Percentiles rank a stretch among this genome's conserved stretches.
These are phyloP conservation scores for Aspergillus nomiae DNA, from an alignment of 2,329 filamentous ascomycete genomes.

Conservation along the genomic window DNA sequence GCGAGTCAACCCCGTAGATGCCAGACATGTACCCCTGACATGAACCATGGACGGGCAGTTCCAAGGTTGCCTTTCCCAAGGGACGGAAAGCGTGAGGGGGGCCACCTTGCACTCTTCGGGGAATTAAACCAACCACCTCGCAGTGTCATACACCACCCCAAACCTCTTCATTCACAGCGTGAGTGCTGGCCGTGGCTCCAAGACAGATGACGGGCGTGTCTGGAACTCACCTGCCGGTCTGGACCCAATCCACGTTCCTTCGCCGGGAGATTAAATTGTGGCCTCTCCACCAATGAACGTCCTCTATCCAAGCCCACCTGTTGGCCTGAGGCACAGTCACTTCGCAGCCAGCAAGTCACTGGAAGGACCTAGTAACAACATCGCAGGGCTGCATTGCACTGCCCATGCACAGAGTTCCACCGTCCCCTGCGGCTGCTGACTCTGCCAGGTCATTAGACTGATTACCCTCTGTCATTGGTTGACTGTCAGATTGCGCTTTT, in stretches of 20 bases:
- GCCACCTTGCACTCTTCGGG: neutral
- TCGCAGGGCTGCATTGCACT: conserved; percentile 3
- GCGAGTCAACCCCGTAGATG: neutral
- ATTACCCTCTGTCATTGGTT: neutral
- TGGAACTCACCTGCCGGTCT: conserved; percentile 12
- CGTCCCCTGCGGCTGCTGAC: neutral
- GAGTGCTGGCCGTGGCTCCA: neutral
- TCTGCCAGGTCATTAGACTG: neutral
- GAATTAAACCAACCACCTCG: neutral
- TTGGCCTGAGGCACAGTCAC: conserved; percentile 15
- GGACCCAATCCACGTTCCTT: conserved; percentile 20
- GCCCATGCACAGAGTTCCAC: neutral
- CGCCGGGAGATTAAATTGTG: conserved; percentile 19
- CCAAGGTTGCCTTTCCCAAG: neutral
- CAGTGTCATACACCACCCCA: neutral
- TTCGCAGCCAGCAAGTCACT: neutral
- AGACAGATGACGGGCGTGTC: neutral
- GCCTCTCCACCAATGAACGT: conserved; percentile 16
- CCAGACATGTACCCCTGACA: conserved; percentile 6
- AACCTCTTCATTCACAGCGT: neutral
- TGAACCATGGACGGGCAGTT: neutral
- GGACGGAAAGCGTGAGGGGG: neutral
- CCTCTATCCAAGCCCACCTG: neutral
- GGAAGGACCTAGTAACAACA: neutral
- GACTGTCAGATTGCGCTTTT: neutral